These are phyloP conservation scores for Tricholoma sp. DNA, from an alignment of 768 basidiomycete species.

Conservation along the genomic window DNA sequence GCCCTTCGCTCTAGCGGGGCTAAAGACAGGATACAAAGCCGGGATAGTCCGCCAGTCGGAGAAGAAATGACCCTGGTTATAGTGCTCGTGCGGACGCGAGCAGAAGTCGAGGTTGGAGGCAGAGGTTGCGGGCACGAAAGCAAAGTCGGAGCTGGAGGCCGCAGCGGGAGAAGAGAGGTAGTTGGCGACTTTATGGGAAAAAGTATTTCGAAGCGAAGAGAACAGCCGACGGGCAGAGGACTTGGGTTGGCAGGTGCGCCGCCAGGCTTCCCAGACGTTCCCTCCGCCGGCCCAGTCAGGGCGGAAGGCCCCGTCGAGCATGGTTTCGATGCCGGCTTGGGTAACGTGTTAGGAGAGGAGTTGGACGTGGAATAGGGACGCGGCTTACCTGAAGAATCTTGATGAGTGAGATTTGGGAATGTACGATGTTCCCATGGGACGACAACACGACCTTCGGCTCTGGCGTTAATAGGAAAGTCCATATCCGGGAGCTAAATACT, in stretches of 20 bases:
- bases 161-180: slow-evolving; percentile 20
- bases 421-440: slow-evolving; percentile 87
- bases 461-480: slow-evolving; percentile 91
- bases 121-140: slow-evolving; percentile 57
- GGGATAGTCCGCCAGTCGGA: slow-evolving; percentile 92
- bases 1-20: slow-evolving; percentile 81
- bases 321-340: slow-evolving; percentile 46
- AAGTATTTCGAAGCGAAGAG: slow-evolving; percentile 60
- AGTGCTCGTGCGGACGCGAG: slow-evolving; percentile 72
- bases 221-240: slow-evolving; percentile 81
- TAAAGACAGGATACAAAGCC: slow-evolving; percentile 89
- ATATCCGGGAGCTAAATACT: slow-evolving; percentile 76
- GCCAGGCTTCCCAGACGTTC: slow-evolving; percentile 90
- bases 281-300: slow-evolving; percentile 85
- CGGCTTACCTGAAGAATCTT: slow-evolving; percentile 36
- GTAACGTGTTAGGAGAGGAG: slow-evolving; percentile 10
- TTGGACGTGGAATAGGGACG: neutral
- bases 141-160: slow-evolving; percentile 48
- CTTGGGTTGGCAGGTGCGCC: slow-evolving; percentile 81
- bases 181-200: slow-evolving; percentile 24
- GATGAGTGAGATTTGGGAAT: slow-evolving; percentile 63
- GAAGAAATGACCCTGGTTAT: slow-evolving; percentile 93
- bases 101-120: slow-evolving; percentile 72
- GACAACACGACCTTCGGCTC: slow-evolving; percentile 89
- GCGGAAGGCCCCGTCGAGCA: slow-evolving; percentile 61